Base-by-base conservation (phyloP, 768 basidiomycete species). In the Mycena floridula region DNA sequence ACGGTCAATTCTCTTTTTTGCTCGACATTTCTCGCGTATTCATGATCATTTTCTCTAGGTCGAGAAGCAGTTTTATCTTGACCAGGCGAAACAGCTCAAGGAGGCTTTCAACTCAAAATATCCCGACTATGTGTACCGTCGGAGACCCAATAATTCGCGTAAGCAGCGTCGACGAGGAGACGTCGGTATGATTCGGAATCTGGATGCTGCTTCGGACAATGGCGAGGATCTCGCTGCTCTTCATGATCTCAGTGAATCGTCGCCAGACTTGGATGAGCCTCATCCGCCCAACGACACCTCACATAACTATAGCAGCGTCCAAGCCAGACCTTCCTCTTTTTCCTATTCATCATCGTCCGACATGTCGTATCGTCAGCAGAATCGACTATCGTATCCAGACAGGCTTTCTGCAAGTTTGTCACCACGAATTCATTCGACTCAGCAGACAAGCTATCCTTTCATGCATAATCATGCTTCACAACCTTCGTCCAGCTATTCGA, bases 111-210 rank as follows among this genome's bases (percentile, higher is more conserved):
- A 91, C 62, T 65, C 74, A 20, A 85, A 81, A 58, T 91, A 90
- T 62, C 89, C 89, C 13, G 88, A 90, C 72, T 92, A 92, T 54
- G 88, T 92, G 37, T 92, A 92, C 68, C 79, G 82, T 55, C 80
- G 89, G 42, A 75, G 89, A 41, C 89, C 89, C 22, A 92, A 92
- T 67, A 89, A 92, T 59, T 85, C 85, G 44, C 80, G 89, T 54
- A 85, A 79, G 53, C 63, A 67, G 27, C 64, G 74, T 41, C 32
- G 36, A 36, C 37, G 28, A 39, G 25, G 40, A 37, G 22, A 37
- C 42, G 15, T 35, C 42, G 8, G 35, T 36, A 13, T 3, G 35
- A 5, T 20, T 39, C 11, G 35, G 40, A 5, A 24, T 22, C n/a
- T 22, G 13, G 38, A 39, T 25, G 32, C 21, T 40, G 49, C 60